These are phyloP conservation scores for Xylaria hypoxylon DNA, from an alignment of 2,329 filamentous ascomycete species.

Conservation along the genomic window DNA sequence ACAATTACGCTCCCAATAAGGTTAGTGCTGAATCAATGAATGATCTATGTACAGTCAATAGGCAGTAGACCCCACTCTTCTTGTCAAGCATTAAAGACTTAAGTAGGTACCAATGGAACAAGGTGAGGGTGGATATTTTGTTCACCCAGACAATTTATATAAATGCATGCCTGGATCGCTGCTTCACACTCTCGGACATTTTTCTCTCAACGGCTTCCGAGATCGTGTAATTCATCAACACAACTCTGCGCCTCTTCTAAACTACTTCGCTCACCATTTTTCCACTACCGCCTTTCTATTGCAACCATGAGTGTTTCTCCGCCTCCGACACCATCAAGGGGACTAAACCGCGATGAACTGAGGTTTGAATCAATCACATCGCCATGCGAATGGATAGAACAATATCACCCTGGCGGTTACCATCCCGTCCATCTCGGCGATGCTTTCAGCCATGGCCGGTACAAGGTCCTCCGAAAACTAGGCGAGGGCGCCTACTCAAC, in stretches of 20 bases:
- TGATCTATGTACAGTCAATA: no score
- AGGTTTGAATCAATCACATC: slow-evolving; percentile 44
- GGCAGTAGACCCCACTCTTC: no score
- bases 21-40: no score
- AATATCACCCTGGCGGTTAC: slow-evolving; percentile 47
- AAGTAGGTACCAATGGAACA: no score
- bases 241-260: background rate
- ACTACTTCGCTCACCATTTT: background rate
- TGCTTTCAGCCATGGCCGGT: slow-evolving; percentile 43
- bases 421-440: slow-evolving; percentile 48
- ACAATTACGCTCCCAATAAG: no score
- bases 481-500: slow-evolving; percentile 47
- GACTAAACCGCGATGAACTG: slow-evolving; percentile 32
- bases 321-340: slow-evolving; percentile 36
- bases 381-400: slow-evolving; percentile 47
- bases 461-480: slow-evolving; percentile 48
- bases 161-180: no score
- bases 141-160: no score
- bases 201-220: no score
- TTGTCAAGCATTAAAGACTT: no score
- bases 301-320: background rate
- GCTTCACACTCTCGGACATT: no score
- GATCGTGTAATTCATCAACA: no score
- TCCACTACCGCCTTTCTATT: slow-evolving; percentile 22
- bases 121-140: no score